Conservation (phyloP, 805 yeast genomes). For the Lipomyces spencermartinsiae region DNA sequence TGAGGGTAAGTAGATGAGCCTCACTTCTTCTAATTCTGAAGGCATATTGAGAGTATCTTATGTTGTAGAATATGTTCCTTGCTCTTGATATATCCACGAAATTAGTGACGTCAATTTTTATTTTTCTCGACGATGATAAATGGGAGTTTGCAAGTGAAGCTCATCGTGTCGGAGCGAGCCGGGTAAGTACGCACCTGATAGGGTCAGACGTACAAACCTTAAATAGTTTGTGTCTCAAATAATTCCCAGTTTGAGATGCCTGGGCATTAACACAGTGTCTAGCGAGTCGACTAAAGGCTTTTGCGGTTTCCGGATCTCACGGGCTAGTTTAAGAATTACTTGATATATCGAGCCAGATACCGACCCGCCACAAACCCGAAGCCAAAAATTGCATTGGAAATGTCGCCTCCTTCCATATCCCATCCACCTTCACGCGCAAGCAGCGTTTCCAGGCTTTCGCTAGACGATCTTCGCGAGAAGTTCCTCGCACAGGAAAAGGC, state of each 20-base stretch:
- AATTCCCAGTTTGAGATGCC: no score
- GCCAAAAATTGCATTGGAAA: not conserved
- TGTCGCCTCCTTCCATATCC: not conserved
- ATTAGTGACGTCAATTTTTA: not conserved
- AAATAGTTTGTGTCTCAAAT: not conserved
- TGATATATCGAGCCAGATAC: not conserved
- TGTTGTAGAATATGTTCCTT: not conserved
- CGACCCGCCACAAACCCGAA: not conserved
- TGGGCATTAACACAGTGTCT: not conserved
- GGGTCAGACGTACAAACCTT: not conserved
- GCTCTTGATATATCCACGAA: not conserved
- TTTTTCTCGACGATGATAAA: not conserved
- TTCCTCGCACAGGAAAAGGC: slow-evolving; percentile 23
- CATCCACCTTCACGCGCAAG: not conserved
- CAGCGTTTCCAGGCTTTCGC: not conserved
- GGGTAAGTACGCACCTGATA: not conserved
- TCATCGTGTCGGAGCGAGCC: not conserved
- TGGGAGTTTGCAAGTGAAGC: no score
- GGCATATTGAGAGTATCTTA: slow-evolving; percentile 50
- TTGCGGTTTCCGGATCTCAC: no score
- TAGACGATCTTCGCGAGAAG: not conserved
- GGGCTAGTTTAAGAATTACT: not conserved
- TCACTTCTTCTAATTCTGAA: slow-evolving; percentile 58
- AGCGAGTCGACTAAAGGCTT: not conserved
- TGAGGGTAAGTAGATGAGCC: slow-evolving; percentile 24